Conservation (phyloP, 805 yeast genomes). For the Metschnikowia chrysomelidarum region DNA sequence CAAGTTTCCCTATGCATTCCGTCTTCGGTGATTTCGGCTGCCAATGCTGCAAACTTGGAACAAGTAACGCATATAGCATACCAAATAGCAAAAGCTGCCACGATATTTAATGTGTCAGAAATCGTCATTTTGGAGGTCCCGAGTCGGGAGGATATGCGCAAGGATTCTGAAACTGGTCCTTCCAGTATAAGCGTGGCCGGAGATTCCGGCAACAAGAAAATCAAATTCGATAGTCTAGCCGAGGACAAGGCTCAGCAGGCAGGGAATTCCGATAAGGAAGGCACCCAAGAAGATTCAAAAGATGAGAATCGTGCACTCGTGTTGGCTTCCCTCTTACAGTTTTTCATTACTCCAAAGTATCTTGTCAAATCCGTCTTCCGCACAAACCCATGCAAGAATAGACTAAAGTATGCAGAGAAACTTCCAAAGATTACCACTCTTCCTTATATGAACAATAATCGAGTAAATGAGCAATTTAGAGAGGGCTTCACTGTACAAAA, state of each 20-base stretch:
- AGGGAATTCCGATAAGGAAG: constrained; percentile 13
- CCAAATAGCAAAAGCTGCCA: constrained; percentile 75
- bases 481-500: constrained; percentile 64
- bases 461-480: constrained; percentile 36
- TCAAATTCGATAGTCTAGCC: constrained; percentile 30
- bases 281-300: neutral
- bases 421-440: constrained; percentile 70
- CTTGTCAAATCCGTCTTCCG: constrained; percentile 62
- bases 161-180: constrained; percentile 18
- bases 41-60: constrained; percentile 61
- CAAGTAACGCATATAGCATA: constrained; percentile 74
- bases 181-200: constrained; percentile 22
- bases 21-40: constrained; percentile 52
- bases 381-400: constrained; percentile 37
- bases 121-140: constrained; percentile 65
- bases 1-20: constrained; percentile 66
- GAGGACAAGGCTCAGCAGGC: constrained; percentile 27
- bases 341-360: constrained; percentile 82
- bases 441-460: constrained; percentile 64
- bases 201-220: constrained; percentile 26
- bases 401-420: constrained; percentile 61
- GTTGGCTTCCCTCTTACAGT: constrained; percentile 71
- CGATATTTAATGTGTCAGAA: constrained; percentile 69
- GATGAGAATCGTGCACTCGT: constrained; percentile 43
- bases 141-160: constrained; percentile 18